These are phyloP conservation scores for Juglanconis oblonga DNA, from an alignment of 2,329 filamentous ascomycete genomes.

Conservation along the genomic window DNA sequence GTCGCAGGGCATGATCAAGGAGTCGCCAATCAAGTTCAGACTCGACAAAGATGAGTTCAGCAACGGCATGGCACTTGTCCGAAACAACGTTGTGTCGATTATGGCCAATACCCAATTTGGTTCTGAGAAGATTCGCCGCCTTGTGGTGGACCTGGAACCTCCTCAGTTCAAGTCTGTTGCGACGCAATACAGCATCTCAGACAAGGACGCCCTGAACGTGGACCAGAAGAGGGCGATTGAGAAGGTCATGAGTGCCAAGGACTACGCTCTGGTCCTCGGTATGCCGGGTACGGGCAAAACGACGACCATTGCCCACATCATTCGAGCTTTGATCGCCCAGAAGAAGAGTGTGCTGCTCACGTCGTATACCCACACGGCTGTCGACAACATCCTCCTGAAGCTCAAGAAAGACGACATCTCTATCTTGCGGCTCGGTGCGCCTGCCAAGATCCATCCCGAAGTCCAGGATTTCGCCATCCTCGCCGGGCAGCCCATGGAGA, in stretches of 20 bases:
- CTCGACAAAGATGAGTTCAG: conserved; percentile 98
- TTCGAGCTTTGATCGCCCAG: conserved; percentile 81
- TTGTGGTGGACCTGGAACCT: conserved; percentile 74
- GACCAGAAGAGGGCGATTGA: conserved; percentile 85
- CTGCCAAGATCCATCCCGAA: conserved; percentile 82
- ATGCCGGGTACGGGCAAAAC: conserved; percentile 99
- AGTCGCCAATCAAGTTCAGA: conserved; percentile 67
- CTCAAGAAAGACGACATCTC: conserved; percentile 74
- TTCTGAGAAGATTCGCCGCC: conserved; percentile 67
- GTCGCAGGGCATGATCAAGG: conserved; percentile 49
- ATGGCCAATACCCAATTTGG: conserved; percentile 78
- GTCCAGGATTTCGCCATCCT: conserved; percentile 83
- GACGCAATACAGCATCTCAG: conserved; percentile 61
- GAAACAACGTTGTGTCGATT: conserved; percentile 89
- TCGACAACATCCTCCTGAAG: conserved; percentile 96
- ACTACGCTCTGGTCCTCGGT: conserved; percentile 94
- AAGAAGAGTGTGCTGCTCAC: conserved; percentile 91
- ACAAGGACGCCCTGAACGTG: conserved; percentile 70
- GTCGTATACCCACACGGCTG: conserved; percentile 95
- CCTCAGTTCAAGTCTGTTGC: conserved; percentile 70
- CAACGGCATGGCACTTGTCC: conserved; percentile 91
- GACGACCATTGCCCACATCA: conserved; percentile 96
- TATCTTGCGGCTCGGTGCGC: conserved; percentile 80
- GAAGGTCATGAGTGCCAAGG: conserved; percentile 92
- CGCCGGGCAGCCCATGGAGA: conserved; percentile 68